Conservation (phyloP, 2,329 filamentous ascomycete species). For the Coccinonectria pachysandricola region DNA sequence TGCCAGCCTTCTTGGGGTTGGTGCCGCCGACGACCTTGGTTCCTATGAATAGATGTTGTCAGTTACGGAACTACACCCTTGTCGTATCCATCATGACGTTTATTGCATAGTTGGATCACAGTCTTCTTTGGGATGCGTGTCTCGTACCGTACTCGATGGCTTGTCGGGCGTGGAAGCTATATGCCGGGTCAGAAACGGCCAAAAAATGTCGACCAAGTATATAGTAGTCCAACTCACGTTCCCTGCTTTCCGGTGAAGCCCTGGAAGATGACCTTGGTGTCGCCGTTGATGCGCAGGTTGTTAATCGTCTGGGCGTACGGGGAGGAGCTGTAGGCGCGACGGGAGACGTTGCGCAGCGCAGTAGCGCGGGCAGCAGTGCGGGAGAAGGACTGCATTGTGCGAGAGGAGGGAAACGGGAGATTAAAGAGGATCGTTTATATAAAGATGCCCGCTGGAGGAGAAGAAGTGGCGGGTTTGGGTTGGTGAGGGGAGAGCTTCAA, state of each 20-base stretch:
- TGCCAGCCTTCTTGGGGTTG: slow-evolving; percentile 97
- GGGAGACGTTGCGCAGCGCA: slow-evolving; percentile 53
- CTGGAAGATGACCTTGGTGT: slow-evolving; percentile 94
- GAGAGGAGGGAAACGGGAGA: slow-evolving; percentile 5
- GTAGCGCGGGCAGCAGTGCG: slow-evolving; percentile 57
- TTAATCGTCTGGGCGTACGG: slow-evolving; percentile 63
- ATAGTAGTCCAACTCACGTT: slow-evolving; percentile 72
- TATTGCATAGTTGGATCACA: slow-evolving; percentile 6
- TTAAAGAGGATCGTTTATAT: slow-evolving; percentile 4
- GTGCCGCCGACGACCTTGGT: slow-evolving; percentile 97
- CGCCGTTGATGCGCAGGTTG: slow-evolving; percentile 85
- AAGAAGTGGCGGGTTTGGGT: slow-evolving; percentile 6
- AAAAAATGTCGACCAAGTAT: too few relatives aligned
- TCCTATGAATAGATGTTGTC: slow-evolving; percentile 40
- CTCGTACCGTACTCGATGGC: slow-evolving; percentile 94
- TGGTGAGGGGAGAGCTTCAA: slow-evolving; percentile 10
- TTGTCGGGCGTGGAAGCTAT: slow-evolving; percentile 91
- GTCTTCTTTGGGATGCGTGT: too few relatives aligned
- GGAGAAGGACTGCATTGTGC: slow-evolving; percentile 75
- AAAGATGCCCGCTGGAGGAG: slow-evolving; percentile 10
- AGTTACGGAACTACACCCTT: slow-evolving; percentile 14
- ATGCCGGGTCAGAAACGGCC: slow-evolving; percentile 12
- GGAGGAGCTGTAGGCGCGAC: slow-evolving; percentile 67
- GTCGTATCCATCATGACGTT: slow-evolving; percentile 17
- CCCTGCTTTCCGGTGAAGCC: slow-evolving; percentile 96